A percentile compares a stretch with the other conserved stretches of the same genome.
phyloP scores from a whole-genome alignment of 345 rosid genomes.

The Heritiera fomes region DNA sequence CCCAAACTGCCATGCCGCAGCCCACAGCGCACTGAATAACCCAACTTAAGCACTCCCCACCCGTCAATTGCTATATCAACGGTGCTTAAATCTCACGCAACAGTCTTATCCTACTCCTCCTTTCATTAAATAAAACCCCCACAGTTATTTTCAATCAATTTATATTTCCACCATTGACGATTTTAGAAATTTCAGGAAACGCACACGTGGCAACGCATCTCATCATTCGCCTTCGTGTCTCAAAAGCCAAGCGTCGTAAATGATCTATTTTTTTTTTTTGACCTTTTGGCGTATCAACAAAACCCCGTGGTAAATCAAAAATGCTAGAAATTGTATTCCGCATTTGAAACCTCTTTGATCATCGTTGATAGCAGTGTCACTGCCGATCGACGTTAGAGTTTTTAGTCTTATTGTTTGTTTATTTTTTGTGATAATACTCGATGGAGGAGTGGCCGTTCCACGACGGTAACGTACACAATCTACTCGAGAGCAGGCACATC shows the following conservation, averaged over 20 bases:
- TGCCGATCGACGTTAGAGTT: slow-evolving; percentile 18
- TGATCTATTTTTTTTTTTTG: too few species aligned
- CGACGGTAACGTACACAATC: slow-evolving; percentile 66
- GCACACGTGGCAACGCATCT: background rate
- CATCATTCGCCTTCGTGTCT: too few species aligned
- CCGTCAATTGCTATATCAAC: background rate
- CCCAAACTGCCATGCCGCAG: background rate
- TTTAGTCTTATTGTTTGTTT: background rate
- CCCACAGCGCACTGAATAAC: background rate
- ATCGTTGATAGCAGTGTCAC: background rate
- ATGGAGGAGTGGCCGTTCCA: slow-evolving; percentile 57
- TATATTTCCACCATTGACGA: background rate
- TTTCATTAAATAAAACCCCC: background rate
- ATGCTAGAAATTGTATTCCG: background rate
- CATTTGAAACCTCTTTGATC: background rate
- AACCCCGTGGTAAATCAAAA: background rate
- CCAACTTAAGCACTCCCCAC: too few species aligned
- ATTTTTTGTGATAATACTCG: background rate
- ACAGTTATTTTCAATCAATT: too few species aligned
- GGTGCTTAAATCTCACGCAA: slow-evolving; percentile 7
- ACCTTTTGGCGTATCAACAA: background rate
- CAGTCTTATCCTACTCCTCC: background rate
- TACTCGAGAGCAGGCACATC: slow-evolving; percentile 50
- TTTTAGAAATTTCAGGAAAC: background rate
- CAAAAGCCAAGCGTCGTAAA: too few species aligned